A percentile compares a stretch with the other conserved stretches of the same genome.
phyloP scores from a whole-genome alignment of 768 basidiomycete species.

The Sarcodon aspratus region DNA sequence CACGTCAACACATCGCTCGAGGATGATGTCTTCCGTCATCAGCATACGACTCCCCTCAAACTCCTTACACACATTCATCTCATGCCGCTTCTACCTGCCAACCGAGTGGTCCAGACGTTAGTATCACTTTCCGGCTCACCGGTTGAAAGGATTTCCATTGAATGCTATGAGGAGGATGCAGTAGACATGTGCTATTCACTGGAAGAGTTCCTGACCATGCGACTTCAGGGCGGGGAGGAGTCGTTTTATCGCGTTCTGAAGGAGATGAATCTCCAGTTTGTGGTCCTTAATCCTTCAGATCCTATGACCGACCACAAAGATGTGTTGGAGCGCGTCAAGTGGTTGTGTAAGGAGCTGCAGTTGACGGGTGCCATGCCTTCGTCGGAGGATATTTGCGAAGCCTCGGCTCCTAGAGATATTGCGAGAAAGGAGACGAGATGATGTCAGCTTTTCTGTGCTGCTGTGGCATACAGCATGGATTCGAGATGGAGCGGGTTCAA shows the following conservation, averaged over 20 bases:
- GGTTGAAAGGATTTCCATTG: constrained; percentile 43
- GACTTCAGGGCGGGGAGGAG: constrained; percentile 32
- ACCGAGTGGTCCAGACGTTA: constrained; percentile 48
- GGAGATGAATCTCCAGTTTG: constrained; percentile 29
- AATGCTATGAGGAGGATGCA: constrained; percentile 53
- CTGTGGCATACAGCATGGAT: no score
- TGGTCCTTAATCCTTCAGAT: neutral
- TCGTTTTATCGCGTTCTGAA: constrained; percentile 39
- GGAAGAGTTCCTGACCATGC: constrained; percentile 42
- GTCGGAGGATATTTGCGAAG: neutral
- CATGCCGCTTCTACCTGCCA: constrained; percentile 49
- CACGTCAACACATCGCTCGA: constrained; percentile 35
- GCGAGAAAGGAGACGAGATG: no score
- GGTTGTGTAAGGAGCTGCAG: neutral
- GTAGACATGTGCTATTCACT: constrained; percentile 48
- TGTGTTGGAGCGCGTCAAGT: neutral
- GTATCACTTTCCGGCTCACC: constrained; percentile 46
- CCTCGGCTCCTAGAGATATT: no score
- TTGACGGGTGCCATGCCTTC: neutral
- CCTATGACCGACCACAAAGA: neutral
- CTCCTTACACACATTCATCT: constrained; percentile 46
- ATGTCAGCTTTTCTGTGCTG: no score
- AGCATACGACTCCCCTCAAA: constrained; percentile 31
- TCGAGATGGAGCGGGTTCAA: no score
- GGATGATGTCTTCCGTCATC: constrained; percentile 27